Evolutionary conservation across 2,329 filamentous ascomycete genomes (phyloP).

Genomic region (Pyrenophora teres): DNA sequence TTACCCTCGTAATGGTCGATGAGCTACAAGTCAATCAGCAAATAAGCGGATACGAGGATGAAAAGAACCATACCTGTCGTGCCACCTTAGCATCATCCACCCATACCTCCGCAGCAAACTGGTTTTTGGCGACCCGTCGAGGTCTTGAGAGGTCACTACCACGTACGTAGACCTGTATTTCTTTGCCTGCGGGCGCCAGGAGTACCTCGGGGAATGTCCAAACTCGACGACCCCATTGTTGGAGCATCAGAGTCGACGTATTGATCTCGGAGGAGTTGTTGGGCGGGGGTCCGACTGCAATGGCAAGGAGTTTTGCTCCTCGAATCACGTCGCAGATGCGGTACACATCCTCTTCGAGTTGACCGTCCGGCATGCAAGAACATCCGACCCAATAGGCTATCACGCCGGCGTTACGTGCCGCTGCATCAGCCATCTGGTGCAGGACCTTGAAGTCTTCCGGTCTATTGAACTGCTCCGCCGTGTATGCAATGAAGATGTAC

Average conservation of each 20-base stretch:
- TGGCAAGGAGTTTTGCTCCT: conserved; percentile 49
- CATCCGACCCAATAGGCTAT: conserved; percentile 53
- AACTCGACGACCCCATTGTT: conserved; percentile 53
- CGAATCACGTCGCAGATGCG: conserved; percentile 55
- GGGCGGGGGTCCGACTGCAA: conserved; percentile 46
- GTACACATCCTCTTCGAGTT: conserved; percentile 47
- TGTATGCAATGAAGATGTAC: conserved; percentile 52
- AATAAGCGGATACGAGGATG: neutral
- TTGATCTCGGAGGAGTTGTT: conserved; percentile 24
- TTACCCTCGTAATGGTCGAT: conserved; percentile 55
- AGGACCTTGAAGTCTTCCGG: conserved; percentile 36
- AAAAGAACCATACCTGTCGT: conserved; percentile 22
- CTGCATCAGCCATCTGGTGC: conserved; percentile 47
- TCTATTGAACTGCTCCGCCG: conserved; percentile 47
- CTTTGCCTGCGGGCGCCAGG: conserved; percentile 35
- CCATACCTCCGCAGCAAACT: conserved; percentile 51
- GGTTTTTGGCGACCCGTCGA: conserved; percentile 44
- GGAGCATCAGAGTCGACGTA: conserved; percentile 40
- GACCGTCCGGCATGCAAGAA: conserved; percentile 49
- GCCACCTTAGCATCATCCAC: conserved; percentile 45
- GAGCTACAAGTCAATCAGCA: conserved; percentile 35
- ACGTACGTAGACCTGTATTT: conserved; percentile 43
- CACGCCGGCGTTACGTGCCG: conserved; percentile 46
- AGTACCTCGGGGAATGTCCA: conserved; percentile 56
- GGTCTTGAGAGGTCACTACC: conserved; percentile 28